Conservation (phyloP, 2,329 filamentous ascomycete species). For the Pseudogymnoascus sp. region DNA sequence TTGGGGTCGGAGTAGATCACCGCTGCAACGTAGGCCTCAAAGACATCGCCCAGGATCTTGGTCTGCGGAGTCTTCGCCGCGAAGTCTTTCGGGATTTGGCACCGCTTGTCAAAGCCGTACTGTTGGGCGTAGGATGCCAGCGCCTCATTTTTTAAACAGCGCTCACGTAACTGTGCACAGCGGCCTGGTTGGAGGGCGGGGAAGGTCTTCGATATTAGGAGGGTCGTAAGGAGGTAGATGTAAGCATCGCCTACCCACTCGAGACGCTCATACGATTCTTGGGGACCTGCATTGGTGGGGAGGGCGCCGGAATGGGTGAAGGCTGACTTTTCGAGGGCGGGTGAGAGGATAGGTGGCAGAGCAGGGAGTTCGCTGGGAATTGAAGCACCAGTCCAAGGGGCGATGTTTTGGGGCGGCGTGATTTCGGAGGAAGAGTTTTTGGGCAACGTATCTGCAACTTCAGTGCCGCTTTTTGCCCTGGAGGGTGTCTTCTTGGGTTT, state of each 20-base stretch:
- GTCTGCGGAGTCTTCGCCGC: conserved; percentile 32
- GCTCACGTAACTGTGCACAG: conserved; percentile 67
- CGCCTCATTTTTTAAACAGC: conserved; percentile 71
- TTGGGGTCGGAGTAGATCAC: conserved; percentile 58
- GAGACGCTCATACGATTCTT: conserved; percentile 63
- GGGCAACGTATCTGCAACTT: neutral
- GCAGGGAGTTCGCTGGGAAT: conserved; percentile 43
- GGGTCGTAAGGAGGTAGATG: conserved; percentile 65
- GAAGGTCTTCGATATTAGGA: conserved; percentile 67
- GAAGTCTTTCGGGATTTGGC: conserved; percentile 46
- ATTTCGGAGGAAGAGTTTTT: conserved; percentile 5
- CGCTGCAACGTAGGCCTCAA: conserved; percentile 83
- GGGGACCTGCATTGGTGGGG: conserved; percentile 22
- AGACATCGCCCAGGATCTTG: conserved; percentile 78
- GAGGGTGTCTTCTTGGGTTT: neutral
- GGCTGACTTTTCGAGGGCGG: conserved; percentile 49
- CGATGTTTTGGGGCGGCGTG: conserved; percentile 26
- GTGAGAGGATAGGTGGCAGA: conserved; percentile 52
- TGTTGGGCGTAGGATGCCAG: conserved; percentile 58
- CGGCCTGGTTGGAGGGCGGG: conserved; percentile 55
- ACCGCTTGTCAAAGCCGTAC: conserved; percentile 62
- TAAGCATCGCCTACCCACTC: conserved; percentile 89
- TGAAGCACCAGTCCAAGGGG: conserved; percentile 43
- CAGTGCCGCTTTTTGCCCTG: neutral
- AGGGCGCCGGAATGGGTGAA: conserved; percentile 50